These are phyloP conservation scores for Bocquillonia castaneifolia DNA, from an alignment of 441 rosid genomes.

Conservation along the genomic window DNA sequence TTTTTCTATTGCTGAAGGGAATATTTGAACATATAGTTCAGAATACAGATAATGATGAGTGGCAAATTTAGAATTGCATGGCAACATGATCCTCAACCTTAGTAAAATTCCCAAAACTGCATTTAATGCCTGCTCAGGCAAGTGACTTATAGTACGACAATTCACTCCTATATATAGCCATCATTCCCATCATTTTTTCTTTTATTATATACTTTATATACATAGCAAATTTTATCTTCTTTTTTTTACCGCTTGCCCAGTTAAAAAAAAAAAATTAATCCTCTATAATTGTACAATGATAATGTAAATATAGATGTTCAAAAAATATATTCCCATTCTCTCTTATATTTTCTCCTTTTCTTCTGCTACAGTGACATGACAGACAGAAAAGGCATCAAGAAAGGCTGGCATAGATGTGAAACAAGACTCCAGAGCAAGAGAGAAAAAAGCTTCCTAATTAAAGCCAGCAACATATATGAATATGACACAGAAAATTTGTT, in stretches of 20 bases:
- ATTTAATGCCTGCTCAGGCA: conserved; percentile 34
- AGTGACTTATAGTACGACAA: conserved; percentile 25
- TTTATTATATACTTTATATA: background rate
- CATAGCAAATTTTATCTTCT: too few species aligned
- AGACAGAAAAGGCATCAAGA: background rate
- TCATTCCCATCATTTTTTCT: background rate
- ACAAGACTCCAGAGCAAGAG: too few species aligned
- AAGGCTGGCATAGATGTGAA: background rate
- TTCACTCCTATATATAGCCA: conserved; percentile 11
- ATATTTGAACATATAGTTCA: background rate
- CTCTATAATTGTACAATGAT: too few species aligned
- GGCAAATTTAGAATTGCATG: conserved; percentile 12
- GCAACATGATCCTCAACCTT: conserved; percentile 1
- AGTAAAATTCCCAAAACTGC: conserved; percentile 27
- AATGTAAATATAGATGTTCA: too few species aligned
- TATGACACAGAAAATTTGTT: too few species aligned
- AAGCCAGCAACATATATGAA: too few species aligned
- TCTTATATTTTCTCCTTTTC: background rate
- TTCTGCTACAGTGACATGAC: background rate
- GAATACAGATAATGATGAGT: background rate
- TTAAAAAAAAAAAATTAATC: too few species aligned
- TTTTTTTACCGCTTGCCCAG: too few species aligned
- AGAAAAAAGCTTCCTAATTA: background rate
- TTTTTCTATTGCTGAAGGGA: background rate
- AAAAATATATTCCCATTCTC: too few species aligned